phyloP scores from a whole-genome alignment of 2,329 filamentous ascomycete genomes.

The Tetracladium maxilliforme region DNA sequence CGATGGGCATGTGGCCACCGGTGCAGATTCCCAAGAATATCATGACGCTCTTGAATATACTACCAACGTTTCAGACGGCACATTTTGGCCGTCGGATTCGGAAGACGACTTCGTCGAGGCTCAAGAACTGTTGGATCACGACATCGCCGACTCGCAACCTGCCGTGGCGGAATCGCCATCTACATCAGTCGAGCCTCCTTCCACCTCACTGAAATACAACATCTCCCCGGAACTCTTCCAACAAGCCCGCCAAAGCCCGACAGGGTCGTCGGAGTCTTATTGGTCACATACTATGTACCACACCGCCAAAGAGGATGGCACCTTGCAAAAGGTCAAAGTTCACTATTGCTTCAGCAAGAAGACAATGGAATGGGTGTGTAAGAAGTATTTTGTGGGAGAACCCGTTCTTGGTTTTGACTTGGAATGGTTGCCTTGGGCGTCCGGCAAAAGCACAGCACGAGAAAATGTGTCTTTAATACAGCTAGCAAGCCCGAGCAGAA shows the following conservation, averaged over 20 bases:
- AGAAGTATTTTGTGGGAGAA: constrained; percentile 51
- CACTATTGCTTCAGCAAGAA: constrained; percentile 63
- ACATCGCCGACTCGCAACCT: constrained; percentile 1
- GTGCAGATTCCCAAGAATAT: no score
- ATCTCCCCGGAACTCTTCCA: constrained; percentile 29
- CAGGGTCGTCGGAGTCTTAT: constrained; percentile 33
- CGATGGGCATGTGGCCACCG: no score
- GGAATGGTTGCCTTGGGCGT: constrained; percentile 57
- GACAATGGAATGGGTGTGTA: constrained; percentile 50
- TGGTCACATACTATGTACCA: constrained; percentile 61
- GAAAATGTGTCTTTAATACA: constrained; percentile 72
- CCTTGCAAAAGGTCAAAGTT: constrained; percentile 42
- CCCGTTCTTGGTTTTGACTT: constrained; percentile 75
- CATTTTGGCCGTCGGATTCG: no score
- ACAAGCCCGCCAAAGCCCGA: constrained; percentile 28
- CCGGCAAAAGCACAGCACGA: constrained; percentile 32
- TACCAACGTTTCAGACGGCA: no score
- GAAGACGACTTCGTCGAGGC: no score
- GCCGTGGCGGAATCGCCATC: constrained; percentile 7
- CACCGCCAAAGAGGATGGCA: constrained; percentile 22
- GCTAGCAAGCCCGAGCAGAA: constrained; percentile 59
- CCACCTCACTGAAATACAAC: constrained; percentile 26
- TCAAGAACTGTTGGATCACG: no score
- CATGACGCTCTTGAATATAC: no score
- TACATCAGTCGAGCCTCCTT: constrained; percentile 16